Conservation (phyloP, 73 alveolate genomes). For the Paramecium primaurelia region DNA sequence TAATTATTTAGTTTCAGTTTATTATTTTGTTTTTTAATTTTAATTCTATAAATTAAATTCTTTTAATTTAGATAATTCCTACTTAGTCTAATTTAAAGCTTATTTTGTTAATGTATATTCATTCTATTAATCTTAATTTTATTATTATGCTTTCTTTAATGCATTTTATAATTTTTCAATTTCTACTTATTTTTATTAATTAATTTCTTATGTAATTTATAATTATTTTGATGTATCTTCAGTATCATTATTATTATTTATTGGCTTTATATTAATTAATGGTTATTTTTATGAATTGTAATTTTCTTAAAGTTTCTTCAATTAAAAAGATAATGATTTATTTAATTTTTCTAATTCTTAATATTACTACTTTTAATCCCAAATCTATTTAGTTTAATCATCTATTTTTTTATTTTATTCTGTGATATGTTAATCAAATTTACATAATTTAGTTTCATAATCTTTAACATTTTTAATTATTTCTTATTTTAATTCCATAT, state of each 20-base stretch:
- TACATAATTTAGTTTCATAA: not conserved
- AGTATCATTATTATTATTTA: not conserved
- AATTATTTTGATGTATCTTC: not conserved
- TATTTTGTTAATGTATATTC: not conserved
- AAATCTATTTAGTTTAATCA: not conserved
- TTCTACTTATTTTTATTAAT: not conserved
- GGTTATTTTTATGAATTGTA: not conserved
- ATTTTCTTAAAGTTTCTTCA: not conserved
- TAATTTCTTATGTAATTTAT: not conserved
- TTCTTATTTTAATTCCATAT: not conserved
- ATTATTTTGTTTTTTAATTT: not conserved
- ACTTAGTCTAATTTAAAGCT: not conserved
- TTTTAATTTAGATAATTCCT: not conserved
- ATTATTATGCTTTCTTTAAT: not conserved
- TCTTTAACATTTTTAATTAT: not conserved
- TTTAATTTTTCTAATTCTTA: not conserved
- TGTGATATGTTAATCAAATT: not conserved
- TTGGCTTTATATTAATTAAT: not conserved
- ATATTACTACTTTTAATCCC: not conserved
- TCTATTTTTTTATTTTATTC: not conserved
- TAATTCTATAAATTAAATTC: not conserved
- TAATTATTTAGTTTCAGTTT: not conserved
- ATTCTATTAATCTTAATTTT: not conserved
- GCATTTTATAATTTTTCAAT: not conserved
- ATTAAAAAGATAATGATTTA: not conserved